Conservation (phyloP, 257 asterid species). For the Nicotiana otophora region DNA sequence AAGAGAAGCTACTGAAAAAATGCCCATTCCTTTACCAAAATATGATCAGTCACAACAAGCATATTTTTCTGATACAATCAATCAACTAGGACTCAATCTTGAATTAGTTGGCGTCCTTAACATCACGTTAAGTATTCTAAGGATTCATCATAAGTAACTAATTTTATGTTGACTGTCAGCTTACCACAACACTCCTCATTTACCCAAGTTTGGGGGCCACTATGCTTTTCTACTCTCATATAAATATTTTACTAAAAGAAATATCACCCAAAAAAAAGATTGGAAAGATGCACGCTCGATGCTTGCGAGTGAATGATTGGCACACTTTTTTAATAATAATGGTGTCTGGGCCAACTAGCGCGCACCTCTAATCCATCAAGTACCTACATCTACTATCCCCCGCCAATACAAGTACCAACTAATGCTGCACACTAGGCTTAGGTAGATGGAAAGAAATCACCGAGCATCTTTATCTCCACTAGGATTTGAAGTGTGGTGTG, state of each 20-base stretch:
- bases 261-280: not conserved
- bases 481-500: not conserved
- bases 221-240: not conserved
- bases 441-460: not conserved
- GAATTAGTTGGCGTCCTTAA: not conserved
- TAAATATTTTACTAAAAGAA: not conserved
- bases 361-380: not conserved
- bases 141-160: not conserved
- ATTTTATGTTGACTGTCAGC: not conserved
- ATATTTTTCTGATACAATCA: not conserved
- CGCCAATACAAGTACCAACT: not conserved
- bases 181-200: not conserved
- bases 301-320: not conserved
- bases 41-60: not conserved
- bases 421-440: not conserved
- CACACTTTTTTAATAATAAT: not conserved
- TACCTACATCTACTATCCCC: not conserved
- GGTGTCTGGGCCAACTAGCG: not conserved
- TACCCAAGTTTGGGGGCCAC: not conserved
- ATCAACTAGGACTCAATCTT: not conserved
- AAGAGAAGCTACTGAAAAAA: not conserved
- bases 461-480: not conserved
- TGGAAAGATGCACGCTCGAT: not conserved
- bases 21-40: not conserved
- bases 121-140: not conserved